phyloP scores from a whole-genome alignment of 1,284 basidiomycete genomes.

The Anthracocystis walkeri region DNA sequence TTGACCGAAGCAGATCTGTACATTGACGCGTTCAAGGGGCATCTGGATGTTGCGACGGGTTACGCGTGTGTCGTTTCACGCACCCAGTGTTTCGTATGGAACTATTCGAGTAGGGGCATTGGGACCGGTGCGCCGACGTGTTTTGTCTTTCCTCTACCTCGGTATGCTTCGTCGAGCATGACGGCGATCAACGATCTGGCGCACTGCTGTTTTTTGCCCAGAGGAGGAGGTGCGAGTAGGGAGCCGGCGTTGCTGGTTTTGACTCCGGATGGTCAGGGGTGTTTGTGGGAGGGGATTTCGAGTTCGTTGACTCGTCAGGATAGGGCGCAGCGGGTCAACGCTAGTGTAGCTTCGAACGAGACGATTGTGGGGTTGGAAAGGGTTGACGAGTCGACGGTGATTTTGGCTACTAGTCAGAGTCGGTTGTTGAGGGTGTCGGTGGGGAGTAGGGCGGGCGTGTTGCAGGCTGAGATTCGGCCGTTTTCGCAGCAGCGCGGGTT shows the following conservation, averaged over 20 bases:
- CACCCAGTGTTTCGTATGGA: constrained; percentile 62
- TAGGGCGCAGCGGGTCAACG: constrained; percentile 32
- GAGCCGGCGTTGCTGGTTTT: constrained; percentile 61
- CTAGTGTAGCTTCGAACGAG: constrained; percentile 40
- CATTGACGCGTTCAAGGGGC: constrained; percentile 50
- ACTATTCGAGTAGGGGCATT: constrained; percentile 52
- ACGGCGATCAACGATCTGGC: constrained; percentile 34
- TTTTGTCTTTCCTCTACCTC: constrained; percentile 51
- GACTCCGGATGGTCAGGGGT: constrained; percentile 45
- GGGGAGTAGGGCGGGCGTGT: constrained; percentile 47
- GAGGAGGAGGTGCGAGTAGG: constrained; percentile 28
- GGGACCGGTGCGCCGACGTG: constrained; percentile 51
- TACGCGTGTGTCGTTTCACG: constrained; percentile 58
- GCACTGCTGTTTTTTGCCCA: constrained; percentile 43
- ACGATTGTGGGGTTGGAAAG: constrained; percentile 45
- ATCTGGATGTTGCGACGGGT: constrained; percentile 55
- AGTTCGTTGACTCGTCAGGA: constrained; percentile 46
- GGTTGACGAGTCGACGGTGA: constrained; percentile 40
- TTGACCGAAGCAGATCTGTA: constrained; percentile 48
- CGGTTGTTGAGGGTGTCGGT: constrained; percentile 50
- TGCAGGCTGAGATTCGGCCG: constrained; percentile 49
- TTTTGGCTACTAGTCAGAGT: constrained; percentile 55
- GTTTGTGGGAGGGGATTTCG: constrained; percentile 59
- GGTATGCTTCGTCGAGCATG: constrained; percentile 40
- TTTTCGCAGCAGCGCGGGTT: constrained; percentile 61